phyloP scores from a whole-genome alignment of 2,329 filamentous ascomycete genomes.

The Botrytis tulipae region DNA sequence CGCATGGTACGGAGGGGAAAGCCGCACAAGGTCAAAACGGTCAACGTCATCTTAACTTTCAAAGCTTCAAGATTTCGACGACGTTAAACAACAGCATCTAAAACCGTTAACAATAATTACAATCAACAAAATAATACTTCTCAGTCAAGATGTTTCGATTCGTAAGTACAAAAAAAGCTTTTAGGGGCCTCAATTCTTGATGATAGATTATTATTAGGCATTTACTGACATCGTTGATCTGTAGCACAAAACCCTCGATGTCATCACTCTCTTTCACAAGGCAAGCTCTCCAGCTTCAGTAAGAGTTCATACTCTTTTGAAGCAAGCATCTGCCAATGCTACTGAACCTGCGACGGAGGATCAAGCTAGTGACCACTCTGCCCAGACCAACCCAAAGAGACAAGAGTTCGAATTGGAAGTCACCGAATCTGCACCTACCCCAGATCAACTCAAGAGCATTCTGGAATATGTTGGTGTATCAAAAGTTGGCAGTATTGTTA shows the following conservation, averaged over 20 bases:
- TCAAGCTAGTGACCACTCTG: conserved; percentile 65
- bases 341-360: conserved; percentile 67
- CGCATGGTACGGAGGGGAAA: conserved; percentile 2
- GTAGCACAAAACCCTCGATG: conserved; percentile 78
- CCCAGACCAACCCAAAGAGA: conserved; percentile 52
- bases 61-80: not conserved
- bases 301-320: conserved; percentile 72
- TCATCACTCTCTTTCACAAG: conserved; percentile 95
- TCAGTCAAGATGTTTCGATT: conserved; percentile 40
- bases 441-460: conserved; percentile 79
- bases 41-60: conserved; percentile 8
- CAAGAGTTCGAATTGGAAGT: conserved; percentile 84
- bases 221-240: not conserved
- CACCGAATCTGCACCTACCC: conserved; percentile 75
- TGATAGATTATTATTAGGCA: conserved; percentile 7
- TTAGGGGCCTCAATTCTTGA: not conserved
- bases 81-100: not conserved
- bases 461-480: conserved; percentile 73
- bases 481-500: conserved; percentile 63
- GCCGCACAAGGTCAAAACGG: not conserved
- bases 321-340: conserved; percentile 72
- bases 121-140: not conserved
- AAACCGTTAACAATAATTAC: not conserved
- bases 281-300: conserved; percentile 69
- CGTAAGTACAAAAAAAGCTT: conserved; percentile 29